Base-by-base conservation (phyloP, 768 basidiomycete species). In the Suillus luteus region DNA sequence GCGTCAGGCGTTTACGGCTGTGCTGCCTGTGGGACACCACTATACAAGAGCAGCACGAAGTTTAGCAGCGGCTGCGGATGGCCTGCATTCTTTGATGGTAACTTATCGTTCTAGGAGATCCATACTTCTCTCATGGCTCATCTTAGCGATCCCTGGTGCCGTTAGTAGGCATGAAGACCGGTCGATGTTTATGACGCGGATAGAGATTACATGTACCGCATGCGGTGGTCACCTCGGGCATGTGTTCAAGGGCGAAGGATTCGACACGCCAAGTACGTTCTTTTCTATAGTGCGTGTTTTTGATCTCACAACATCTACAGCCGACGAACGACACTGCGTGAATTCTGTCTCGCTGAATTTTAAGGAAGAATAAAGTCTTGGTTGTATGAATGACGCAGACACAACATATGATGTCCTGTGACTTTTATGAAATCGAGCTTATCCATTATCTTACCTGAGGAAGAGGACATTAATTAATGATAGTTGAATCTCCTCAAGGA, bases 21-120 rank as follows among this genome's bases (percentile, higher is more conserved):
- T 71, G 89, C 86, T 10, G 95, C 85, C 9, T 96, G 95, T 75
- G 82, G 81, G 41, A 86, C 92, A 2, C 89, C 94, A 1, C 78
- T 97, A 57, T 97, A 96, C 81, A 92, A 89, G 81, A 92, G 91
- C 70, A 81, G 81, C 33, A 95, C 93, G 67, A 97, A 97, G 78
- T 97, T 96, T 77, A 83, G 90, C 69, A 95, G 92, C 64, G 93
- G 94, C 9, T 96, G 93, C 70, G 95, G 95, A 27, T 98, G 95
- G 95, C 95, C 96, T n/a, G 93, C 95, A 1, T 98, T 97, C 83
- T 98, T 90, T 73, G 95, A 96, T 72, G 91, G 91, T 91, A 65
- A 62, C 78, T 68, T 10, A 27, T 63, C 49, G 41, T 35, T 10
- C 10, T 31, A 1, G 2, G 10, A 31, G 19, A 41, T 41, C 11